A percentile compares a stretch with the other conserved stretches of the same genome.
phyloP scores from a whole-genome alignment of 2,329 filamentous ascomycete species.

The Ampelomyces quisqualis region DNA sequence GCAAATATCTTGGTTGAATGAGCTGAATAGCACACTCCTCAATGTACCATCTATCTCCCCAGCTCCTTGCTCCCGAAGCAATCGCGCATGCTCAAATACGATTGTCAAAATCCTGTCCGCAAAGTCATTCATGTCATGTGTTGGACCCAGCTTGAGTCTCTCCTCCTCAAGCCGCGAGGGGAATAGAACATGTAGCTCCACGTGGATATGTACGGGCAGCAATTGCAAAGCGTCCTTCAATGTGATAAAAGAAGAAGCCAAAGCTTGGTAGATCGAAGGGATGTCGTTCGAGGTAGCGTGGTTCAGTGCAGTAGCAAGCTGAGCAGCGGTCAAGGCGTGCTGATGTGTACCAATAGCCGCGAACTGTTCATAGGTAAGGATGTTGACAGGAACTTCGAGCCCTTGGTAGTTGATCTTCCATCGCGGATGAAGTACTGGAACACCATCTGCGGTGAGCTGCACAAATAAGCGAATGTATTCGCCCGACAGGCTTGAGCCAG shows the following conservation, averaged over 20 bases:
- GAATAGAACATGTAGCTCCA: constrained; percentile 91
- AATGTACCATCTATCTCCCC: constrained; percentile 63
- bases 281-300: constrained; percentile 35
- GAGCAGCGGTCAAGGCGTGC: constrained; percentile 23
- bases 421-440: constrained; percentile 82
- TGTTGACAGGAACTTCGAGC: constrained; percentile 78
- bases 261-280: constrained; percentile 67
- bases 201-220: constrained; percentile 76
- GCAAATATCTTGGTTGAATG: constrained; percentile 86
- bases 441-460: constrained; percentile 82
- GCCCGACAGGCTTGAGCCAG: constrained; percentile 92
- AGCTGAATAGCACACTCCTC: constrained; percentile 89
- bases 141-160: constrained; percentile 67
- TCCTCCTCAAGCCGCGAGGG: constrained; percentile 75
- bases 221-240: constrained; percentile 73
- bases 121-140: constrained; percentile 80
- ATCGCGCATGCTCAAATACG: constrained; percentile 87
- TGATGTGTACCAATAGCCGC: constrained; percentile 47
- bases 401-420: constrained; percentile 77
- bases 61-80: constrained; percentile 60
- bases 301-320: constrained; percentile 27
- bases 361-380: constrained; percentile 75
- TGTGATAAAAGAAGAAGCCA: constrained; percentile 76
- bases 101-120: constrained; percentile 80
- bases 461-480: constrained; percentile 91